Conservation (phyloP, 192 early-diverging fungal species). For the Polychytrium aggregatum region DNA sequence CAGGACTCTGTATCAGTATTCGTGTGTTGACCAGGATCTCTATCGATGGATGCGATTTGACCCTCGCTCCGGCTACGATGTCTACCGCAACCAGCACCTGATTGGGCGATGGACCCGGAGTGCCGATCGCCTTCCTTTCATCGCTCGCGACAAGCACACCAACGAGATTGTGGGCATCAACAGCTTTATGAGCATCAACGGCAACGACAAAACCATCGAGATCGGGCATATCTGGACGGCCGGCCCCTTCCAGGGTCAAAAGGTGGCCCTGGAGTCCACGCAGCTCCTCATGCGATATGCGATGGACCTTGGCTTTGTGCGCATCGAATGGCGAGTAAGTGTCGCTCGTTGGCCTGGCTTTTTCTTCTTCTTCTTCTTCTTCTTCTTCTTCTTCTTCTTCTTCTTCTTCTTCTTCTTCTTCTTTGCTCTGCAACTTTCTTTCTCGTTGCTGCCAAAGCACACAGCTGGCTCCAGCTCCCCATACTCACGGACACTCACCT, state of each 20-base stretch:
- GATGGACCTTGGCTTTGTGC: slow-evolving; percentile 1
- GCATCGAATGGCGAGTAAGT: too few species aligned
- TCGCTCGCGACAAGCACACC: not conserved
- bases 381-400: too few species aligned
- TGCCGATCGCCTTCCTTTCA: not conserved
- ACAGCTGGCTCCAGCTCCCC: too few species aligned
- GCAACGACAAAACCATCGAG: not conserved
- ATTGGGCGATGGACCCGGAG: not conserved
- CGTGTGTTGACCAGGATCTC: not conserved
- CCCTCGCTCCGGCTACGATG: not conserved
- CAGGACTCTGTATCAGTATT: not conserved
- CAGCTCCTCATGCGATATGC: not conserved
- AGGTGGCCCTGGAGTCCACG: not conserved
- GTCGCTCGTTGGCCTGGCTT: too few species aligned
- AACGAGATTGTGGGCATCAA: not conserved
- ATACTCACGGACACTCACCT: too few species aligned
- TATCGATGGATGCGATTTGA: not conserved
- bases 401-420: too few species aligned
- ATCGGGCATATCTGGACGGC: not conserved
- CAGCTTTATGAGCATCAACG: not conserved
- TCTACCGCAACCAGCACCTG: not conserved
- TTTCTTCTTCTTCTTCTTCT: too few species aligned
- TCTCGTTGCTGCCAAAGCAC: too few species aligned
- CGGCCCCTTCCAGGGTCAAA: not conserved
- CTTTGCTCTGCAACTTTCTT: too few species aligned